A percentile compares a stretch with the other conserved stretches of the same genome.
Conservation (phyloP, 495 filamentous ascomycete species). For the Aspergillus incahuasiensis region DNA sequence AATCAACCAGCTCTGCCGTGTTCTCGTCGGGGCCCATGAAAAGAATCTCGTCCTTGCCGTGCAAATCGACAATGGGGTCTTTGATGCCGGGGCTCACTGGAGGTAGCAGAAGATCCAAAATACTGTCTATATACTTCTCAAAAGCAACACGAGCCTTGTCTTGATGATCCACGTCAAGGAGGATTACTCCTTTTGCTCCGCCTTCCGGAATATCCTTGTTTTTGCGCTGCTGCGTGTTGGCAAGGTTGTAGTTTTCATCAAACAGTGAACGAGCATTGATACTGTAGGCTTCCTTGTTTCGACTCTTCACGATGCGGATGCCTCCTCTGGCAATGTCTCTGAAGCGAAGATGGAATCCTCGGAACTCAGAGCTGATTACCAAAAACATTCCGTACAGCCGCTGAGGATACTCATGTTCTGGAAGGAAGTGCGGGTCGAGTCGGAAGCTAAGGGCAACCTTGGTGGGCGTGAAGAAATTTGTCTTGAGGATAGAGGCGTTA, state of each 20-base stretch:
- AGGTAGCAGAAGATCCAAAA: conserved; percentile 87
- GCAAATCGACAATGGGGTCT: conserved; percentile 92
- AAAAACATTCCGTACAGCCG: conserved; percentile 97
- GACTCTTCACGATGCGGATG: conserved; percentile 96
- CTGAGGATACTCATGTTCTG: conserved; percentile 86
- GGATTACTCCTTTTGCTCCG: conserved; percentile 94
- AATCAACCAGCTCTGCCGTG: conserved; percentile 93
- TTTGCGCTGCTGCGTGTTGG: conserved; percentile 98
- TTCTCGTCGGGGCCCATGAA: conserved; percentile 99
- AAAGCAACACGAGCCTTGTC: conserved; percentile 88
- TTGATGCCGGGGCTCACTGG: conserved; percentile 94
- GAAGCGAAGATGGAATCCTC: conserved; percentile 96
- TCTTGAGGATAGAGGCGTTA: conserved; percentile 87
- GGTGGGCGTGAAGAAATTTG: conserved; percentile 98
- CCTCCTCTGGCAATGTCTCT: conserved; percentile 94
- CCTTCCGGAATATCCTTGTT: conserved; percentile 99
- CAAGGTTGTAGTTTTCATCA: conserved; percentile 97
- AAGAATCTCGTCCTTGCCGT: conserved; percentile 90
- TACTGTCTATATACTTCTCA: conserved; percentile 99
- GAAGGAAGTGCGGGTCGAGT: conserved; percentile 82
- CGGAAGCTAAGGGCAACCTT: conserved; percentile 98
- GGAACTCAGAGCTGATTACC: conserved; percentile 92
- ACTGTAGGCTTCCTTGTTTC: conserved; percentile 88
- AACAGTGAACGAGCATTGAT: conserved; percentile 96
- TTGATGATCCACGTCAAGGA: conserved; percentile 89